phyloP scores from a whole-genome alignment of 2,329 filamentous ascomycete genomes.

The Aspergillus quadrilineatus region DNA sequence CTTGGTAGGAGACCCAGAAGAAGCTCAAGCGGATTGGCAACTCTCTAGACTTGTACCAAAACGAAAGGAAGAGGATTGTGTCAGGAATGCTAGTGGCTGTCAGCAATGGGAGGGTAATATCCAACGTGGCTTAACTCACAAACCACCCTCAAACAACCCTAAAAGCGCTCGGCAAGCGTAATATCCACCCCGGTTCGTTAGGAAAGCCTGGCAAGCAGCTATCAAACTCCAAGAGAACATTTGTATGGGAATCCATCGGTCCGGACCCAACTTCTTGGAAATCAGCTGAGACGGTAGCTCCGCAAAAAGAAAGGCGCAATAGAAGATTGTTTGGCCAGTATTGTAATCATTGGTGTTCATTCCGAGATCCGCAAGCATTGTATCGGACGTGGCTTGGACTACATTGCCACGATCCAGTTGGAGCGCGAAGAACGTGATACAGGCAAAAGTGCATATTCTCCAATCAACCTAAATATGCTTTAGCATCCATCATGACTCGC shows the following conservation, averaged over 20 bases:
- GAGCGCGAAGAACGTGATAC: conserved; percentile 63
- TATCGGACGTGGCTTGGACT: conserved; percentile 60
- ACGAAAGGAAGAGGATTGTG: conserved; percentile 61
- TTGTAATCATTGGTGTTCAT: conserved; percentile 52
- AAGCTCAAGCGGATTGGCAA: conserved; percentile 65
- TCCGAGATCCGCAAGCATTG: conserved; percentile 52
- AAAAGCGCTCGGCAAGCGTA: conserved; percentile 48
- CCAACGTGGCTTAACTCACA: neutral
- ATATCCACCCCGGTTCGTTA: conserved; percentile 46
- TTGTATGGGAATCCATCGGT: conserved; percentile 61
- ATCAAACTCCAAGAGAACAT: conserved; percentile 59
- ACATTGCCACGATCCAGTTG: conserved; percentile 66
- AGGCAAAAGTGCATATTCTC: conserved; percentile 46
- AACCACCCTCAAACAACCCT: conserved; percentile 53
- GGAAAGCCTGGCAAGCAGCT: conserved; percentile 51
- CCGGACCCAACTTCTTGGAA: conserved; percentile 58
- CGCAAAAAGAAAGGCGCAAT: conserved; percentile 41
- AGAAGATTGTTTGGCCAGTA: conserved; percentile 44
- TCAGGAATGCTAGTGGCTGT: conserved; percentile 38
- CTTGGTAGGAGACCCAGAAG: conserved; percentile 67
- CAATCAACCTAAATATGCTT: conserved; percentile 40
- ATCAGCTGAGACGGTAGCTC: conserved; percentile 63
- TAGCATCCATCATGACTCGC: neutral
- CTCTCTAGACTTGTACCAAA: conserved; percentile 73
- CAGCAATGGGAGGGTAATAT: conserved; percentile 27